These are phyloP conservation scores for Puccinia coronata DNA, from an alignment of 1,284 basidiomycete species.

Conservation along the genomic window DNA sequence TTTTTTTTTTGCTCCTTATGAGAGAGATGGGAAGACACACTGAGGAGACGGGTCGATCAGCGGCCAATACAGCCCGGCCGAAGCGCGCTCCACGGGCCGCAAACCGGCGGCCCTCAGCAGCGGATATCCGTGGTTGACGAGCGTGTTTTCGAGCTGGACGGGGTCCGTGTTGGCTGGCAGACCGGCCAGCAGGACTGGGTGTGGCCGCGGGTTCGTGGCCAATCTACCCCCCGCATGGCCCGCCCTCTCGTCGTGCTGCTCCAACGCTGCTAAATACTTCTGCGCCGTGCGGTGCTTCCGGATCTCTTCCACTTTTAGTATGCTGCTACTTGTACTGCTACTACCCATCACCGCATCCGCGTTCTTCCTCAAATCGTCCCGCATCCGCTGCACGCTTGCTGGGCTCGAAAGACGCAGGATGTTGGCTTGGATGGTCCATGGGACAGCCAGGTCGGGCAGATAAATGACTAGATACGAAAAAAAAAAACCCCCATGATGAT, in stretches of 20 bases:
- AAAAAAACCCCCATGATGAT: not conserved
- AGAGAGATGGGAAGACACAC: not conserved
- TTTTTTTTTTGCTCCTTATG: not conserved
- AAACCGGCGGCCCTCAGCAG: not conserved
- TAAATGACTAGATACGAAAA: not conserved
- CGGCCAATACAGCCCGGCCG: not conserved
- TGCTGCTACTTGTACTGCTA: not conserved
- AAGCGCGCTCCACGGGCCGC: not conserved
- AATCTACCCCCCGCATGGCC: not conserved
- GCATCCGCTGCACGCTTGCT: not conserved
- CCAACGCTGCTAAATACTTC: not conserved
- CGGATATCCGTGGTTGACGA: not conserved
- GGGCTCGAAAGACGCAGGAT: not conserved
- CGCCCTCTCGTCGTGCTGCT: not conserved
- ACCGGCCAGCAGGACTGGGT: constrained; percentile 10
- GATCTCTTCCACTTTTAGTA: not conserved
- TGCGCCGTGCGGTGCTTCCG: not conserved
- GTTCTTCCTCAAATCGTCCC: not conserved
- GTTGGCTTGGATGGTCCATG: not conserved
- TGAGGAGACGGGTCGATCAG: not conserved
- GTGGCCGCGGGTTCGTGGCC: not conserved
- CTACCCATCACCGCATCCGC: not conserved
- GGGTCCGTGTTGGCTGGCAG: not conserved
- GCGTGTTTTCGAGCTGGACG: constrained; percentile 16
- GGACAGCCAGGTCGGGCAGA: not conserved